Conservation (phyloP, 2,329 filamentous ascomycete genomes). For the Dactylellina drechsleri region DNA sequence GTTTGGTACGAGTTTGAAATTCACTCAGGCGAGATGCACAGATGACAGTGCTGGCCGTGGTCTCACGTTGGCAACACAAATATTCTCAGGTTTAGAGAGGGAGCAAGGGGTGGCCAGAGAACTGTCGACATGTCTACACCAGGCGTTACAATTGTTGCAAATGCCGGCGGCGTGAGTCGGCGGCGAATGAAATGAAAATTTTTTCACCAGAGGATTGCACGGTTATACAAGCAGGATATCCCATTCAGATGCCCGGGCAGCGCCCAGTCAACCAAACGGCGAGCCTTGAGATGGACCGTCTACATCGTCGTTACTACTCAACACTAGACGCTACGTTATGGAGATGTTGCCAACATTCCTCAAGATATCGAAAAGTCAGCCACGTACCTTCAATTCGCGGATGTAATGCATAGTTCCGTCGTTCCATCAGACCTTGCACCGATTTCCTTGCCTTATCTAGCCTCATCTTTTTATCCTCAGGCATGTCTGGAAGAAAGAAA, state of each 20-base stretch:
- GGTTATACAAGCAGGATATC: background rate
- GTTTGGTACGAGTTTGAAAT: constrained; percentile 20
- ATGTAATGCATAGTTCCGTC: constrained; percentile 48
- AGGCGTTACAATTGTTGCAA: constrained; percentile 18
- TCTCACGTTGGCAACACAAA: constrained; percentile 48
- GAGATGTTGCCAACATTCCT: constrained; percentile 40
- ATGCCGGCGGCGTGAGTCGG: constrained; percentile 16
- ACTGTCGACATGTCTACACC: constrained; percentile 9
- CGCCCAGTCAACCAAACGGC: constrained; percentile 23
- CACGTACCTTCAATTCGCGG: constrained; percentile 36
- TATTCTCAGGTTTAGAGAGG: background rate
- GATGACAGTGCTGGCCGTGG: constrained; percentile 38
- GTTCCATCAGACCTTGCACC: constrained; percentile 46
- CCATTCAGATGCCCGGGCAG: constrained; percentile 32
- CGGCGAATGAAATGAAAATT: constrained; percentile 16
- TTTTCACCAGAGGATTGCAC: constrained; percentile 4
- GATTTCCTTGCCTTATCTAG: constrained; percentile 30
- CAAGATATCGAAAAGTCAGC: constrained; percentile 10
- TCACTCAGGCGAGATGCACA: background rate
- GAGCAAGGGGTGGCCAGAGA: constrained; percentile 32
- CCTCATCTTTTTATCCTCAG: constrained; percentile 28
- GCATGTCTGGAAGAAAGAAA: constrained; percentile 15
- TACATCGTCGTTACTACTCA: background rate
- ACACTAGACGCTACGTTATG: background rate
- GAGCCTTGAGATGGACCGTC: constrained; percentile 20